phyloP scores from a whole-genome alignment of 345 rosid genomes.

The Eucalyptus melliodora region DNA sequence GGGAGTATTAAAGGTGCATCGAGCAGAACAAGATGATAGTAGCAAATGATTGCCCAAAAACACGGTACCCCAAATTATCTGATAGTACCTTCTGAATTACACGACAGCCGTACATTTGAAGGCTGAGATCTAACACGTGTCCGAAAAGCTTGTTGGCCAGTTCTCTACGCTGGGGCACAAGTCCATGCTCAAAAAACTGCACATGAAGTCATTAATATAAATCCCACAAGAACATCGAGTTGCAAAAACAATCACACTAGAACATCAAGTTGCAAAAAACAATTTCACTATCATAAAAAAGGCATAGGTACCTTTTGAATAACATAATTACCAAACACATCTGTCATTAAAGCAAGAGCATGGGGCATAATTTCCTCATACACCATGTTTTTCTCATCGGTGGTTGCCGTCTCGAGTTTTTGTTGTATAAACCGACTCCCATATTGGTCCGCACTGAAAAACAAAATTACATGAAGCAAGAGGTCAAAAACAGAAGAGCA shows the following conservation, averaged over 20 bases:
- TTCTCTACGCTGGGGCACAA: conserved; percentile 43
- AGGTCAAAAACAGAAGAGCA: neutral
- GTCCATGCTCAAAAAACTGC: conserved; percentile 68
- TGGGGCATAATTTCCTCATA: conserved; percentile 53
- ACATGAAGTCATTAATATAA: neutral
- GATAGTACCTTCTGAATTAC: conserved; percentile 52
- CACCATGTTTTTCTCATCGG: conserved; percentile 48
- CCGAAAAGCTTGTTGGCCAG: conserved; percentile 36
- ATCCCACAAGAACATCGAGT: neutral
- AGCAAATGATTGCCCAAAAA: neutral
- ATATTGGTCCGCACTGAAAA: conserved; percentile 60
- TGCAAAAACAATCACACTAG: neutral
- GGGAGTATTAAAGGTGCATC: neutral
- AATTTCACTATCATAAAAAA: neutral
- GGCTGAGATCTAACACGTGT: conserved; percentile 45
- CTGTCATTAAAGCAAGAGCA: conserved; percentile 55
- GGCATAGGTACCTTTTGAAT: conserved; percentile 37
- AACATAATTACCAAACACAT: conserved; percentile 65
- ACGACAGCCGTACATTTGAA: conserved; percentile 67
- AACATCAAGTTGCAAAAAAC: neutral
- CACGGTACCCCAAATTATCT: neutral
- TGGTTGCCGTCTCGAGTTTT: conserved; percentile 44
- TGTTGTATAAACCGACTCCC: conserved; percentile 66
- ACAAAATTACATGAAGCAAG: neutral
- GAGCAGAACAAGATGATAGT: neutral